phyloP scores from a whole-genome alignment of 768 basidiomycete genomes.

The Trichaptum fuscoviolaceum region DNA sequence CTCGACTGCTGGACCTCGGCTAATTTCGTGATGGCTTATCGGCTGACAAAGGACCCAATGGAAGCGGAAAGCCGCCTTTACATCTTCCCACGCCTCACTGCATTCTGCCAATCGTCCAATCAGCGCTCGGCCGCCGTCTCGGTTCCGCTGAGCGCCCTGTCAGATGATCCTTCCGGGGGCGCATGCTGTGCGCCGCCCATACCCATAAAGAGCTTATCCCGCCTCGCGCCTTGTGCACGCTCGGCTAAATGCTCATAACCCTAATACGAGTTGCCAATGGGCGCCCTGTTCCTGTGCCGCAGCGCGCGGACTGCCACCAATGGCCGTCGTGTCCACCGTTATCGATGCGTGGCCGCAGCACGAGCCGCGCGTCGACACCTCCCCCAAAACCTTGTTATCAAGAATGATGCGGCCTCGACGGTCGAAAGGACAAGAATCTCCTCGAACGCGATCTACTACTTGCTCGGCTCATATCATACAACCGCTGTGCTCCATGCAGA shows the following conservation, averaged over 20 bases:
- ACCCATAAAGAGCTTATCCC: not conserved
- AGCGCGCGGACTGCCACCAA: not conserved
- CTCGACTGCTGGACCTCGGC: not conserved
- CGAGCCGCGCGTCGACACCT: not conserved
- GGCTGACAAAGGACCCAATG: not conserved
- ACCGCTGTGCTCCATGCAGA: not conserved
- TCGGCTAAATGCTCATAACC: not conserved
- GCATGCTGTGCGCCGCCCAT: conserved; percentile 2
- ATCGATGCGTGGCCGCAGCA: not conserved
- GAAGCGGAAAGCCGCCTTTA: not conserved
- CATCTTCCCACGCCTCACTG: not conserved
- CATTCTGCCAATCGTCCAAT: not conserved
- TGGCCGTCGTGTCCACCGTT: not conserved
- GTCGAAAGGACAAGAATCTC: not conserved
- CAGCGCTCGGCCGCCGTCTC: not conserved
- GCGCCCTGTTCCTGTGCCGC: not conserved
- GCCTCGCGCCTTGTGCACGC: not conserved
- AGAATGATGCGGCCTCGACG: not conserved
- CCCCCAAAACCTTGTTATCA: not conserved
- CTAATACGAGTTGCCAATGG: not conserved
- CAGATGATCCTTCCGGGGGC: conserved; percentile 1
- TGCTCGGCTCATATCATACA: not conserved
- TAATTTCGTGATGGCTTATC: not conserved
- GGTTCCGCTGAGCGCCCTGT: not conserved
- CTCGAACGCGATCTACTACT: not conserved